Evolutionary conservation across 192 early-diverging fungal species (phyloP), one percentile per base, ranked within the genome.

Genomic region (Glomus cerebriforme): DNA sequence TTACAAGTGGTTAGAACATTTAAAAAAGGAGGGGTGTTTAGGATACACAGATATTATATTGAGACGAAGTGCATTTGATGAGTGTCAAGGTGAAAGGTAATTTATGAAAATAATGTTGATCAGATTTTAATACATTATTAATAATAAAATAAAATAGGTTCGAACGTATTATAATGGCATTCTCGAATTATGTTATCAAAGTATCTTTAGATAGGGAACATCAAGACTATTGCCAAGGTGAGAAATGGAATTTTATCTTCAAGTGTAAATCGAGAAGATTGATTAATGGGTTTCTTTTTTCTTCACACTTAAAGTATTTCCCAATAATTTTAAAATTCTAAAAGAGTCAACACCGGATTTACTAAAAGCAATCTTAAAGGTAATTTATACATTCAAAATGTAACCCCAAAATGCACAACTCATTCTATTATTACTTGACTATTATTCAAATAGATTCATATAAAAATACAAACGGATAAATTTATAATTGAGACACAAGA

Each of bases 1-100:
- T 35, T 90, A 88, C 71, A 87, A 87, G 59, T 88, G 88, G 88
- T 80, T 92, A 7, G 91, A 92, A 59, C 85, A 90, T 43, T 63
- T 89, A 6, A 83, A 87, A n/a, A 87, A 86, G 27, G 84, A 83
- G 19, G 81, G 83, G 2, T 79, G 76, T 58, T 80, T 85, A 37
- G 73, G 68, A 12, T 24, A 29, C 15, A 47, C 34, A 24, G 39
- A 72, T 72, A 37, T 72, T 15, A 39, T 72, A 22, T 54, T 72
- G 24, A 72, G 69, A 17, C 35, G 19, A 37, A 47, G 37, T 72
- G 22, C 39, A n/a, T 72, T 72, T 47, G 43, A 72, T 72, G 69
- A 72, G 39, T 72, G 69, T 54, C 37, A 72, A 24, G 69, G 39
- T 29, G 69, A 72, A 10, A 39, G 69, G 69, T 72, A 72, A 5